Base-by-base conservation (phyloP, 371 early-diverging fungal species). In the Sporodiniella umbellata region DNA sequence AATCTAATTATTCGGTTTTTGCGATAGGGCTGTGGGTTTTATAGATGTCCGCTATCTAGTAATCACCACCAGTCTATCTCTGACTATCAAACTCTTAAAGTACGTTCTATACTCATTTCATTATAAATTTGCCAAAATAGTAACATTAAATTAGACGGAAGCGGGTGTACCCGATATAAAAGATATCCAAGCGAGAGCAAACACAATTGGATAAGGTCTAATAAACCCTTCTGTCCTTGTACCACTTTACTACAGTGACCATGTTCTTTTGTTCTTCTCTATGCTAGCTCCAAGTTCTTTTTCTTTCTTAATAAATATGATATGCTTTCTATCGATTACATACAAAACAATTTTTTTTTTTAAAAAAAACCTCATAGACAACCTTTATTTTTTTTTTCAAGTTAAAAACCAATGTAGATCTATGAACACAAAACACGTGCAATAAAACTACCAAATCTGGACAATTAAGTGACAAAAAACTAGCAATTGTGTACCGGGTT, bases 91-190 rank as follows among this genome's bases (percentile, higher is more conserved):
- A 33, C n/a, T 14, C 17, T 28, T 25, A 38, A 62, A 35, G 43
- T 53, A 44, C 55, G 46, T 30, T 44, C 37, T 40, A 12, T 7
- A 28, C 4, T 7, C 4, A 28, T 7, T 7, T 7, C 4, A 28
- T 28, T 28, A 28, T 28, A 28, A 7, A 7, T 10, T 4, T 28
- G 10, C 10, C 30, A 28, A 28, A 10, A 28, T 28, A 28, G 10
- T 28, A 28, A 28, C 30, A 28, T 26, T 40, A 44, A 33, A 35
- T 38, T 43, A 67, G 63, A 54, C 64, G 18, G 68, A 67, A 48
- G 14, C 62, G 11, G 68, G 68, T 40, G 64, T 67, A 2, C 68
- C 68, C 25, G 53, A 67, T 42, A 57, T 67, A 18, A 61, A 52
- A 19, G 53, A 42, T 25, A 61, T 61, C 28, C 52, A 60, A 52